Evolutionary conservation across 2,329 filamentous ascomycete species (phyloP).

Genomic region (Emergomyces pasteurianus): DNA sequence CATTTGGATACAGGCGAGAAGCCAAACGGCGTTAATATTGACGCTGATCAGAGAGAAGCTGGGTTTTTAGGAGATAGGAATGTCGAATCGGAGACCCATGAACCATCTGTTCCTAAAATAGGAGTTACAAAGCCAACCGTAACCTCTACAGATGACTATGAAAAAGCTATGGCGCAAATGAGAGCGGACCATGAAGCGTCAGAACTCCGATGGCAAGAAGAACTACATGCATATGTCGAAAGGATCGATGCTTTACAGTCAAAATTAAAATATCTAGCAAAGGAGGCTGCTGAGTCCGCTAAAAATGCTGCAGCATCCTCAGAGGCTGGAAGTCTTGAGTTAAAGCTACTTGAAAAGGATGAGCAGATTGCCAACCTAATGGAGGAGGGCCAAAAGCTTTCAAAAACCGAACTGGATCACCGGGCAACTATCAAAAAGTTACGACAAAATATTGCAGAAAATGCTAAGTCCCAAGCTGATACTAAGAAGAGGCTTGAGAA

Average conservation of each 20-base stretch:
- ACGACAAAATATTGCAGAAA: constrained; percentile 40
- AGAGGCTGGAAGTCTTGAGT: constrained; percentile 54
- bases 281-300: constrained; percentile 64
- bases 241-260: constrained; percentile 83
- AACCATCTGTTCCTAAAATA: constrained; percentile 12
- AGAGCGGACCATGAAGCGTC: constrained; percentile 40
- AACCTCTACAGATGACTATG: constrained; percentile 22
- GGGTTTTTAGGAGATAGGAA: neutral
- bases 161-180: constrained; percentile 37
- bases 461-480: constrained; percentile 39
- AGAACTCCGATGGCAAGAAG: constrained; percentile 58
- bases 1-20: constrained; percentile 10
- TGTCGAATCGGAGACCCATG: neutral
- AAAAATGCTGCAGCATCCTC: constrained; percentile 54
- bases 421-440: constrained; percentile 74
- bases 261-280: constrained; percentile 79
- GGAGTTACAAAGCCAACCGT: constrained; percentile 7
- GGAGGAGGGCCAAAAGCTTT: constrained; percentile 83
- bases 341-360: constrained; percentile 78
- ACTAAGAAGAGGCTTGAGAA: constrained; percentile 45
- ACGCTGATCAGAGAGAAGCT: constrained; percentile 1
- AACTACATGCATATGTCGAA: constrained; percentile 73
- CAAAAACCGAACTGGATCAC: constrained; percentile 75
- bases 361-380: constrained; percentile 80
- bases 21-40: neutral